These are phyloP conservation scores for Chlorella sp. DNA, from an alignment of 139 green algal genomes.

Conservation along the genomic window DNA sequence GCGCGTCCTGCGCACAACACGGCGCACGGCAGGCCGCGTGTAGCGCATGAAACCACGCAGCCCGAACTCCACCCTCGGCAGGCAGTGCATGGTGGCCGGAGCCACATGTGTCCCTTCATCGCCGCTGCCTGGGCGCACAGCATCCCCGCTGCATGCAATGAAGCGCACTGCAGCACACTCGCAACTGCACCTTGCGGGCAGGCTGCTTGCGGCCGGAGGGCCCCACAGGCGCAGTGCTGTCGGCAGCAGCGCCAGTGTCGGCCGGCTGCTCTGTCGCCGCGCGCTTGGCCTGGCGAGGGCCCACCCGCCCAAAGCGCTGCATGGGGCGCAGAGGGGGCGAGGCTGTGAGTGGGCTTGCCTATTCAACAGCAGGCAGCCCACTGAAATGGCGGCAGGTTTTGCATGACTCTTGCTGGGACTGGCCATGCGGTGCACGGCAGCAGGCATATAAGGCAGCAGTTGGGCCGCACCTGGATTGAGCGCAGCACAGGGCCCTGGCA, in stretches of 20 bases:
- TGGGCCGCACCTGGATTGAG: constrained; percentile 49
- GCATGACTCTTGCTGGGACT: background rate
- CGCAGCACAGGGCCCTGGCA: constrained; percentile 65
- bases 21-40: too few relatives aligned
- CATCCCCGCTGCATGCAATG: too few relatives aligned
- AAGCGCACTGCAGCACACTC: too few relatives aligned
- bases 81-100: too few relatives aligned
- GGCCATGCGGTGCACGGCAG: too few relatives aligned
- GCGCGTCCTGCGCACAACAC: constrained; percentile 49
- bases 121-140: too few relatives aligned
- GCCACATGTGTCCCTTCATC: background rate
- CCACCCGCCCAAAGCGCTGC: constrained; percentile 61
- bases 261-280: background rate
- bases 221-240: too few relatives aligned
- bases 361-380: background rate
- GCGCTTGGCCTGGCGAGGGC: constrained; percentile 23
- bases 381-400: background rate
- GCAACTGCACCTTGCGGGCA: background rate
- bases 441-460: too few relatives aligned
- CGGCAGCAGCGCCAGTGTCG: background rate
- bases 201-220: background rate
- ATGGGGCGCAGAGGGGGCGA: background rate
- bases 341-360: too few relatives aligned
- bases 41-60: background rate
- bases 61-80: background rate